Conservation (phyloP, 1,284 basidiomycete species). For the Cryptococcus sp. region DNA sequence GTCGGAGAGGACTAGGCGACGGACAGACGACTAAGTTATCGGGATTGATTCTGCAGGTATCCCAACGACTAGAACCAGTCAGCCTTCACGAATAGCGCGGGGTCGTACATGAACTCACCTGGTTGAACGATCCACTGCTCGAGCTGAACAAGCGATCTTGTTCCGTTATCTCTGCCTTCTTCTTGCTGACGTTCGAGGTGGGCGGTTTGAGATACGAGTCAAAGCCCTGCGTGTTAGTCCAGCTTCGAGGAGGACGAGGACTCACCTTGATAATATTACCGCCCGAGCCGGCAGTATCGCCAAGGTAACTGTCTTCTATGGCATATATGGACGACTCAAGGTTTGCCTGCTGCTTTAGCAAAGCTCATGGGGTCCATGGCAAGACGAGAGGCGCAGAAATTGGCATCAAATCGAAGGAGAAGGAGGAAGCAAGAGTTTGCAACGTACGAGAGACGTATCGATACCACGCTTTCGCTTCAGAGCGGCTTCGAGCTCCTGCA, state of each 20-base stretch:
- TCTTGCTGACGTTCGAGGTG: slow-evolving; percentile 33
- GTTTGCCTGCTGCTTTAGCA: slow-evolving; percentile 41
- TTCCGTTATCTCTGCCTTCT: slow-evolving; percentile 43
- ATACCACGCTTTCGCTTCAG: slow-evolving; percentile 35
- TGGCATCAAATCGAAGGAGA: not conserved
- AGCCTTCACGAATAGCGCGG: not conserved
- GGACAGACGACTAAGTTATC: not conserved
- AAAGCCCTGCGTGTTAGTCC: slow-evolving; percentile 40
- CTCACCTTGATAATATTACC: slow-evolving; percentile 48
- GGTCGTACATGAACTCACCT: slow-evolving; percentile 28
- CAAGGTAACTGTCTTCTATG: slow-evolving; percentile 51
- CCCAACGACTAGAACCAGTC: not conserved
- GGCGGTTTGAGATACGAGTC: slow-evolving; percentile 50
- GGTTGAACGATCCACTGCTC: slow-evolving; percentile 44
- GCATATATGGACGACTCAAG: slow-evolving; percentile 49
- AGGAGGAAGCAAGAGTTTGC: not conserved
- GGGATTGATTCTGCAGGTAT: not conserved
- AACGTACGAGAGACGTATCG: slow-evolving; percentile 34
- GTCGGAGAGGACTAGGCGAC: too few relatives aligned
- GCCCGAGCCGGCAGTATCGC: slow-evolving; percentile 43
- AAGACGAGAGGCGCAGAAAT: too few relatives aligned
- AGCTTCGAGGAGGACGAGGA: not conserved
- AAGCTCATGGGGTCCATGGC: not conserved
- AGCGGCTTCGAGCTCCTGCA: slow-evolving; percentile 39
- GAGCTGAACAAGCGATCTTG: slow-evolving; percentile 48